phyloP scores from a whole-genome alignment of 169 alveolate species.

The Plasmodium relictum region DNA sequence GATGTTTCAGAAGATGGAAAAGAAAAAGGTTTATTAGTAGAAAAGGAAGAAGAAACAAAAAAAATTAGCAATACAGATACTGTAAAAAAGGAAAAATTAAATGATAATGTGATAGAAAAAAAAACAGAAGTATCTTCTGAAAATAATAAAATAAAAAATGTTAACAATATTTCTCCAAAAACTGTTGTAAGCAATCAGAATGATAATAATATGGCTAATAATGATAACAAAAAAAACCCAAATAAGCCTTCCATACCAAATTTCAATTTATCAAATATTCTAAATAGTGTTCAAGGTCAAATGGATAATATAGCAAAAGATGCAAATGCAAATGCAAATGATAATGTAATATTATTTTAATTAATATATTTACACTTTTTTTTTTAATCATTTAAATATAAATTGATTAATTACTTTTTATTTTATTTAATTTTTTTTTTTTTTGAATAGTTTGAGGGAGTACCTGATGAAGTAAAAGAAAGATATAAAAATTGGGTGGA shows the following conservation, averaged over 20 bases:
- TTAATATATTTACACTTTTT: background rate
- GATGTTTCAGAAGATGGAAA: slow-evolving; percentile 54
- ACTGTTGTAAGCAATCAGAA: background rate
- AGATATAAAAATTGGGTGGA: slow-evolving; percentile 69
- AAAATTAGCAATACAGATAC: background rate
- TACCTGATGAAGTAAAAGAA: slow-evolving; percentile 63
- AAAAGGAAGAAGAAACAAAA: slow-evolving; percentile 1
- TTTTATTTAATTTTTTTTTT: background rate
- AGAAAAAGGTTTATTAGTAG: background rate
- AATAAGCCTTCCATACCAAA: slow-evolving; percentile 28
- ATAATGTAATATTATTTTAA: slow-evolving; percentile 24
- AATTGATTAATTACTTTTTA: background rate
- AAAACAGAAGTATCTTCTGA: background rate
- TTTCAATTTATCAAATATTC: slow-evolving; percentile 32
- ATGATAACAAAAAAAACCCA: background rate
- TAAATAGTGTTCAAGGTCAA: slow-evolving; percentile 41
- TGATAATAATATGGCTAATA: background rate
- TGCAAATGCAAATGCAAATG: slow-evolving; percentile 32
- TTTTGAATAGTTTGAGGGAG: slow-evolving; percentile 52
- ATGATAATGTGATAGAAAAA: background rate
- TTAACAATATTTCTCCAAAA: too few relatives aligned
- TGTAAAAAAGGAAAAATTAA: slow-evolving; percentile 12
- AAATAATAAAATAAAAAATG: background rate
- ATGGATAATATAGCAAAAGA: background rate
- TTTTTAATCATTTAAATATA: background rate